Evolutionary conservation across 2,329 filamentous ascomycete species (phyloP), one percentile per base, ranked within the genome.

Genomic region (Hymenoscyphus scutula): DNA sequence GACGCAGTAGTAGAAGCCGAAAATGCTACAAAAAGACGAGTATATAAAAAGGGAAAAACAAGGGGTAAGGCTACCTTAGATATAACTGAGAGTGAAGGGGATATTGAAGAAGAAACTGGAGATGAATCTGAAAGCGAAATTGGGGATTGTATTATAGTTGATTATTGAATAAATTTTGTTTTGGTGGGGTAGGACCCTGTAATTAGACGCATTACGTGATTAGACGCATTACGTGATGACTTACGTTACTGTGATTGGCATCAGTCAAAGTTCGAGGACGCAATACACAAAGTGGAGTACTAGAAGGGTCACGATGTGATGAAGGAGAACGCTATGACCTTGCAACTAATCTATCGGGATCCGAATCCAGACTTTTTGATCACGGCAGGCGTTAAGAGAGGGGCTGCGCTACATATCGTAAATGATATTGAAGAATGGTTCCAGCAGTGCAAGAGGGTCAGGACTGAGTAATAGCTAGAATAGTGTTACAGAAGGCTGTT

Each of bases 331-430:
- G 51, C 61, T 59, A 61, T 72, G 37, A 68, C 71, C 64, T 62
- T 74, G 15, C 64, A 74, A 65, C 71, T 70, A 63, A 65, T 76
- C 34, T 63, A 67, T 61, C 53, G 71, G 17, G 70, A 76, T 62
- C 69, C 69, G 67, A 63, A 76, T 58, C 58, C 66, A 55, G 59
- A 65, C 25, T 76, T 76, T 62, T 74, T 74, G 57, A 66, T 73
- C 58, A 60, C 70, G 37, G 65, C 65, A 54, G 73, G 70, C 2
- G 64, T 77, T 38, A 74, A 72, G 62, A 65, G 60, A 29, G 71
- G 73, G 27, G 58, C 70, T 67, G 72, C 73, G 17, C 60, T 67
- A 19, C 69, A 70, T 32, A 71, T 75, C 62, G 68, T 75, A 23
- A 61, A 63, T 56, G 72, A 76, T 61, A 76, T 77, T 57, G 51